Percentiles rank a stretch among this genome's conserved stretches.
Conservation (phyloP, 176 grass and related monocot genomes). For the Chrysopogon serrulatus region DNA sequence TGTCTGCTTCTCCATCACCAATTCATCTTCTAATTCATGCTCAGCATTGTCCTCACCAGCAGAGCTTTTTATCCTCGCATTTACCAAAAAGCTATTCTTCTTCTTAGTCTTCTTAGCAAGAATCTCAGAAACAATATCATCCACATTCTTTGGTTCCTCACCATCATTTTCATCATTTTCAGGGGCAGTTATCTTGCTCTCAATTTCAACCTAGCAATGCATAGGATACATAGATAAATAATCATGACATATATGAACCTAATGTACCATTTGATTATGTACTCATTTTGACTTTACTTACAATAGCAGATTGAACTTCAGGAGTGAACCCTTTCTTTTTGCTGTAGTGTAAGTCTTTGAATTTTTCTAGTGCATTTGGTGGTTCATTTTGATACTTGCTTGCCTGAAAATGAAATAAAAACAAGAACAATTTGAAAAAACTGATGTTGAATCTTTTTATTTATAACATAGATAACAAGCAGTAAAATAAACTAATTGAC, state of each 20-base stretch:
- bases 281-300: background rate
- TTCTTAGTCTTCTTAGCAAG: background rate
- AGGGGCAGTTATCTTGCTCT: background rate
- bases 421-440: background rate
- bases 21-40: no score
- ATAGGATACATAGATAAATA: background rate
- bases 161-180: background rate
- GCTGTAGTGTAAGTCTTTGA: background rate
- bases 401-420: background rate
- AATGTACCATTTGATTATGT: background rate
- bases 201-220: background rate
- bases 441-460: background rate
- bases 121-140: no score
- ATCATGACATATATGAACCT: background rate
- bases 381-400: background rate
- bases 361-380: background rate
- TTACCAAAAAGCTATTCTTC: no score
- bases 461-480: background rate
- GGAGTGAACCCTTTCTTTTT: background rate
- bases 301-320: background rate
- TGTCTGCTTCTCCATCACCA: background rate
- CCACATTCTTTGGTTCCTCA: background rate
- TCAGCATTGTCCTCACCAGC: no score
- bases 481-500: background rate
- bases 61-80: no score